Percentiles rank a stretch among this genome's conserved stretches.
phyloP scores from a whole-genome alignment of 2,329 filamentous ascomycete species.

The Fusarium temperatum region DNA sequence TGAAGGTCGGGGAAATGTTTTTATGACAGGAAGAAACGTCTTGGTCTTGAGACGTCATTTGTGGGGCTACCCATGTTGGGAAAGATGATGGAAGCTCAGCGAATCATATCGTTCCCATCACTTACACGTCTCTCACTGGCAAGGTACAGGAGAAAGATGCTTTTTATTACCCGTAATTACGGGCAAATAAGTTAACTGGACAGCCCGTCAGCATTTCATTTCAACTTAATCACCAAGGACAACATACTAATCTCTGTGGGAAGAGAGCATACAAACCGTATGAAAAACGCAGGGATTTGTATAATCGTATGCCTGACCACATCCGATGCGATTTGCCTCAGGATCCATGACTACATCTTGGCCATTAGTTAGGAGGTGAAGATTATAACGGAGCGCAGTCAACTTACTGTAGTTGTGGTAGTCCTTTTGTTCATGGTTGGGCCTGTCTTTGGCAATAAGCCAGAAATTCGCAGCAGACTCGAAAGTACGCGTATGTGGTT shows the following conservation, averaged over 20 bases:
- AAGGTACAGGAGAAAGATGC: background rate
- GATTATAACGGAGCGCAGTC: background rate
- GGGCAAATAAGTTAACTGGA: background rate
- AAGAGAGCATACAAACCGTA: background rate
- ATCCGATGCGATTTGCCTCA: background rate
- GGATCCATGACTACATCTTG: background rate
- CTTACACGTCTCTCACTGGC: constrained; percentile 17
- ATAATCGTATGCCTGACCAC: background rate
- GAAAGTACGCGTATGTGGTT: background rate
- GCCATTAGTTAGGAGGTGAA: background rate
- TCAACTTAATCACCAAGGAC: background rate
- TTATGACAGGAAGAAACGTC: constrained; percentile 15
- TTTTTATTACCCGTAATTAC: background rate
- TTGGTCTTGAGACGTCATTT: constrained; percentile 35
- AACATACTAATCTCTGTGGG: background rate
- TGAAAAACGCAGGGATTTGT: background rate
- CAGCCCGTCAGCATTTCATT: background rate
- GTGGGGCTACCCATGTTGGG: constrained; percentile 10
- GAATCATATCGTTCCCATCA: constrained; percentile 25
- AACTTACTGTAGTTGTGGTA: background rate
- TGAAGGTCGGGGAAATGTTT: constrained; percentile 28
- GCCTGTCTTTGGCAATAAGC: background rate
- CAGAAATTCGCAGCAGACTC: background rate
- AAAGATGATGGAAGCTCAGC: constrained; percentile 22
- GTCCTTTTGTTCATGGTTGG: background rate